Percentiles rank a stretch among this genome's conserved stretches.
These are phyloP conservation scores for Exophiala sp. DNA, from an alignment of 2,329 filamentous ascomycete species.

Conservation along the genomic window DNA sequence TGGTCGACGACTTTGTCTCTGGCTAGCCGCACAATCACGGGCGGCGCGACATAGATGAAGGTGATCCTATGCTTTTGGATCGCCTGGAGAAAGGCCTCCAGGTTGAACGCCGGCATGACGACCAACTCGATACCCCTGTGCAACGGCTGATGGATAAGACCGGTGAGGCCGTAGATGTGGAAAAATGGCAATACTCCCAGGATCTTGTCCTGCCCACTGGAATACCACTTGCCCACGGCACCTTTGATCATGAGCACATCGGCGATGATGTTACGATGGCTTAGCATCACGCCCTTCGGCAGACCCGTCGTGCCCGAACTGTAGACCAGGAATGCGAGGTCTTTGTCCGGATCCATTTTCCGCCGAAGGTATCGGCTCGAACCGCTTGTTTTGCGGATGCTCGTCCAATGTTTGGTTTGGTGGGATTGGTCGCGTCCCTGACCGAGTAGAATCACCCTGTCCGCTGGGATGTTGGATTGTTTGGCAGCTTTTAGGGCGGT, in stretches of 20 bases:
- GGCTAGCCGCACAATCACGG: slow-evolving; percentile 70
- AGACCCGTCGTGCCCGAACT: slow-evolving; percentile 84
- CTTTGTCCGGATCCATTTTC: slow-evolving; percentile 61
- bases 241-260: slow-evolving; percentile 58
- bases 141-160: slow-evolving; percentile 63
- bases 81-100: slow-evolving; percentile 68
- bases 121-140: slow-evolving; percentile 61
- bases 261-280: slow-evolving; percentile 73
- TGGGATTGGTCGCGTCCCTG: slow-evolving; percentile 56
- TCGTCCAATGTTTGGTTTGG: slow-evolving; percentile 65
- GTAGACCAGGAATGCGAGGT: slow-evolving; percentile 80
- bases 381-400: slow-evolving; percentile 61
- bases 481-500: slow-evolving; percentile 63
- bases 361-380: slow-evolving; percentile 54
- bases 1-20: slow-evolving; percentile 72
- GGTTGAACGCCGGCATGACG: slow-evolving; percentile 74
- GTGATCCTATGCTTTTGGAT: slow-evolving; percentile 72
- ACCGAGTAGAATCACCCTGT: slow-evolving; percentile 74
- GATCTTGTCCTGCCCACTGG: slow-evolving; percentile 61
- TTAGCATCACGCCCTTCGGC: slow-evolving; percentile 86
- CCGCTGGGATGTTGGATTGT: slow-evolving; percentile 62
- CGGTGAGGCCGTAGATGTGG: slow-evolving; percentile 80
- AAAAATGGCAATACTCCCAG: slow-evolving; percentile 82
- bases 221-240: slow-evolving; percentile 46
- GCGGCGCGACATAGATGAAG: slow-evolving; percentile 76